Evolutionary conservation across 257 asterid species (phyloP), one percentile per base, ranked within the genome.

Genomic region (Petunia secreta): DNA sequence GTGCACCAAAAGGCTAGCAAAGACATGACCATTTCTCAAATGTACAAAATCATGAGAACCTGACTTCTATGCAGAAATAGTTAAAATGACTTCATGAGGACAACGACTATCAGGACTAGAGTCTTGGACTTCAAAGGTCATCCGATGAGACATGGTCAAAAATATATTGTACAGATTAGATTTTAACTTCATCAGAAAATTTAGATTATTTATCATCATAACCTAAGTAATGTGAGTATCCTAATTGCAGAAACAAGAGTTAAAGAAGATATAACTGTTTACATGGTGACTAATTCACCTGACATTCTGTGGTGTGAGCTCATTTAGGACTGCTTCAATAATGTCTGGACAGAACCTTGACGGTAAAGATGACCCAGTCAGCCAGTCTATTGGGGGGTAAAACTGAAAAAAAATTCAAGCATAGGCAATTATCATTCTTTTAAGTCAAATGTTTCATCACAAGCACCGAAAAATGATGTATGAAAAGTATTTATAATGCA

Each of bases 311-410:
- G 96, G 94, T 83, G 86, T 91, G 62, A 96, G 99, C 85, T 94
- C 98, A 86, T 89, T 80, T 79, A 96, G 62, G 79, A 92, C 91
- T 83, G 93, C 88, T 85, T 84, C 89, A 63, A 94, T 90, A 36
- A 78, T 80, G 74, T 83, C 90, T 81, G 93, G 86, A 77, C 80
- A 88, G 82, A 89, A 96, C 82, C 86, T 91, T 59, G 94, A 90
- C 77, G 95, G 94, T 86, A 96, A 82, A 83, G 97, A 96, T 66
- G 99, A 90, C 75, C 97, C 98, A 77, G 89, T 98, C 75, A 96
- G 87, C 99, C 98, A 96, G 88, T 96, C 98, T 81, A 85, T 58
- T 73, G 97, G 92, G 63, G 98, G 98, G 88, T 92, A 96, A 73
- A 85, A 86, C 99, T 96, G 84, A 39, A 86, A 85, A 60, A 14